phyloP scores from a whole-genome alignment of 129 eudicot species.

The Gnaphalium uliginosum region DNA sequence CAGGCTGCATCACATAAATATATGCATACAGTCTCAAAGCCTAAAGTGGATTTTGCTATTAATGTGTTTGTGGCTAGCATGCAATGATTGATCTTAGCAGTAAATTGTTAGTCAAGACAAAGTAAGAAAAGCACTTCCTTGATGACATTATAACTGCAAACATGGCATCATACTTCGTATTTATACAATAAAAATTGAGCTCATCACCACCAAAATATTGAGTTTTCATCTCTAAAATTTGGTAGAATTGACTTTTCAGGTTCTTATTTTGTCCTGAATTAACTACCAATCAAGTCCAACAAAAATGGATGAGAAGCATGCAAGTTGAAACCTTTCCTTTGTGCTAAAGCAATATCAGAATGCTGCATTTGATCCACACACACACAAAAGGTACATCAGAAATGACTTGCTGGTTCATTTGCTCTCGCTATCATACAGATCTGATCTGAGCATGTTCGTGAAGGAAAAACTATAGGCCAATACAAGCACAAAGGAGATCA shows the following conservation, averaged over 20 bases:
- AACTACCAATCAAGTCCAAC: constrained; percentile 26
- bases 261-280: constrained; percentile 28
- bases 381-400: constrained; percentile 8
- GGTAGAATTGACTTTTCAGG: constrained; percentile 2
- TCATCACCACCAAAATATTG: constrained; percentile 22
- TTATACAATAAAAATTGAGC: constrained; percentile 17
- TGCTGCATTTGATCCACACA: constrained; percentile 27
- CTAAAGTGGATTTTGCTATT: not conserved
- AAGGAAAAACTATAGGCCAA: constrained; percentile 38
- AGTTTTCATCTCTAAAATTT: constrained; percentile 24
- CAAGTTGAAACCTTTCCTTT: constrained; percentile 8
- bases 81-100: not conserved
- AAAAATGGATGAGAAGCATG: constrained; percentile 19
- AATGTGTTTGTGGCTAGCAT: not conserved
- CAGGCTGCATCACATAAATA: not conserved
- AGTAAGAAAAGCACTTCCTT: not conserved
- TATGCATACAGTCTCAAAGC: not conserved
- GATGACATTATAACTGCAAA: not conserved
- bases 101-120: not conserved
- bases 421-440: constrained; percentile 81
- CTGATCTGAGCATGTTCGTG: constrained; percentile 53
- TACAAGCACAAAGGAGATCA: not conserved
- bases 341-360: constrained; percentile 19
- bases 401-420: constrained; percentile 41
- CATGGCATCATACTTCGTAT: constrained; percentile 10